Base-by-base conservation (phyloP, 305 asterid genomes). In the Solanum aculeatissimum region DNA sequence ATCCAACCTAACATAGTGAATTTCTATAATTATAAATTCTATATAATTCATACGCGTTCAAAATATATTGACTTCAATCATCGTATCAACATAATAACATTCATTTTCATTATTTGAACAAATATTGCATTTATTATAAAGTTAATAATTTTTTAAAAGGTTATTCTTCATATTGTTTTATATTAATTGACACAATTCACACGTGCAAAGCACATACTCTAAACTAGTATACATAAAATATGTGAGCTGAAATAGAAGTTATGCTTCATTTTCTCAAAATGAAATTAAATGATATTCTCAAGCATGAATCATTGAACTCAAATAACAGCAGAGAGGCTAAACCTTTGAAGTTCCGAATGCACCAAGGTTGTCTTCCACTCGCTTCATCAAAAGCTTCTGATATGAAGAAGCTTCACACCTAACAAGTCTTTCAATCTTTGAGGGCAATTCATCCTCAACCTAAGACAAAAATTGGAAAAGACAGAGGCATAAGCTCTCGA, bases 351-450 rank as follows among this genome's bases (percentile, higher is more conserved):
- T 72, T 88, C 99, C 99, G 84, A 97, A 88, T 83, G 99, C 98
- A 84, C 99, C 99, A 86, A 97, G 99, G 87, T 97, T 97, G 68
- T 93, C 98, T 91, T 97, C 99, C 70, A 97, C 99, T 91, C 99
- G 93, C 93, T 92, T 94, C 94, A 95, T 97, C 93, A 97, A 89
- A 85, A 97, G 92, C 90, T 93, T 97, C 85, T 97, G 99, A 89
- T 97, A 97, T 45, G 97, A 90, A 83, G 99, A 95, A 85, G 99
- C 99, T 86, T 97, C 99, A 85, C 99, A 97, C 90, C 99, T 95
- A 85, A 97, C 85, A 84, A 97, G 96, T 77, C 99, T 91, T 88
- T 94, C 99, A 51, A 94, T 97, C 98, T 97, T 97, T 90, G 92
- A 97, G 32, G 99, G 99, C 89, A 97, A 88, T 84, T 97, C 49